Conservation (phyloP, 495 filamentous ascomycete species). For the Aspergillus bridgeri region DNA sequence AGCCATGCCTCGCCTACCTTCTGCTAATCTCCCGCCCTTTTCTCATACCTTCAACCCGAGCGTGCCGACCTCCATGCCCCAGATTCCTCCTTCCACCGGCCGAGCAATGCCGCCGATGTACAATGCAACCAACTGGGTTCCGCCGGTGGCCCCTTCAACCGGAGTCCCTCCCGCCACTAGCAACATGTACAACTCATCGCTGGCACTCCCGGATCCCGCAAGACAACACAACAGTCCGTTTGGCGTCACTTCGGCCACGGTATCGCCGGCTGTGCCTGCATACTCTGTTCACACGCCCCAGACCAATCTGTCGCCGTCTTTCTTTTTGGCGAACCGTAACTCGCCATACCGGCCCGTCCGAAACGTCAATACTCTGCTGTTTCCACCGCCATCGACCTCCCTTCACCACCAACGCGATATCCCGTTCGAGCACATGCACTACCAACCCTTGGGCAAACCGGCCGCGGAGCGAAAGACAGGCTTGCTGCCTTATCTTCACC, state of each 20-base stretch:
- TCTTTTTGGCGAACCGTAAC: slow-evolving; percentile 59
- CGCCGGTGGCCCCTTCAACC: slow-evolving; percentile 46
- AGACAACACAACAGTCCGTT: slow-evolving; percentile 38
- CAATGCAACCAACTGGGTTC: slow-evolving; percentile 47
- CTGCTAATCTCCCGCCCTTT: slow-evolving; percentile 45
- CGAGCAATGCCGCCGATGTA: slow-evolving; percentile 64
- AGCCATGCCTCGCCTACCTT: slow-evolving; percentile 51
- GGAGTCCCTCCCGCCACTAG: slow-evolving; percentile 31
- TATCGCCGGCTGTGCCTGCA: slow-evolving; percentile 40
- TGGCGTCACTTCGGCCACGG: slow-evolving; percentile 32
- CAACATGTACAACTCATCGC: slow-evolving; percentile 50
- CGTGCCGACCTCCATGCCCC: slow-evolving; percentile 28
- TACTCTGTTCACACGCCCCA: slow-evolving; percentile 48
- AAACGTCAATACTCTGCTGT: slow-evolving; percentile 80
- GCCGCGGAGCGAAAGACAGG: slow-evolving; percentile 75
- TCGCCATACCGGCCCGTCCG: slow-evolving; percentile 94
- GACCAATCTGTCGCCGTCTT: slow-evolving; percentile 58
- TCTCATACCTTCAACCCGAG: slow-evolving; percentile 32
- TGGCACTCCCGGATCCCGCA: slow-evolving; percentile 47
- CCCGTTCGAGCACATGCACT: slow-evolving; percentile 85
- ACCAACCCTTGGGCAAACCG: slow-evolving; percentile 79
- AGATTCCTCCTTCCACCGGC: slow-evolving; percentile 45
- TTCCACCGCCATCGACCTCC: slow-evolving; percentile 78
- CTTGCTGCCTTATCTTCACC: slow-evolving; percentile 69
- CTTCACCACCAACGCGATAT: slow-evolving; percentile 66